These are phyloP conservation scores for Zalaria obscura DNA, from an alignment of 2,329 filamentous ascomycete species.

Conservation along the genomic window DNA sequence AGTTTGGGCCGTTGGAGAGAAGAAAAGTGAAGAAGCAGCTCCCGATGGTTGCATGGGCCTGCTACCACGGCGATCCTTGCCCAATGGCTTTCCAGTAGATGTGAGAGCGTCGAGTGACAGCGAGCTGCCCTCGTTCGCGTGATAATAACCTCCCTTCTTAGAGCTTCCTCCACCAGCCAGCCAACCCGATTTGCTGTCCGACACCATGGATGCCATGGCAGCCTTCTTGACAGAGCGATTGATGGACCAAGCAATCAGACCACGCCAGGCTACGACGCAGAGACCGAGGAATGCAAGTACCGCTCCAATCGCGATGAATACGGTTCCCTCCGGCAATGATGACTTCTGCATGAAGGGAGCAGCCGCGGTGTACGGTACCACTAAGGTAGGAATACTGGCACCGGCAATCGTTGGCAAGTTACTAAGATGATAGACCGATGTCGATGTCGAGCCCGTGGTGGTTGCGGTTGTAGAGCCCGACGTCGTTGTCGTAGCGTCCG, in stretches of 20 bases:
- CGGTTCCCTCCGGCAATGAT: constrained; percentile 73
- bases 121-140: constrained; percentile 37
- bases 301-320: constrained; percentile 90
- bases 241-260: constrained; percentile 74
- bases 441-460: background rate
- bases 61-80: constrained; percentile 1
- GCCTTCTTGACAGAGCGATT: constrained; percentile 83
- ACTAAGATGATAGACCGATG: constrained; percentile 13
- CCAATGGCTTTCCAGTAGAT: constrained; percentile 1
- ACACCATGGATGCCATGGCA: constrained; percentile 59
- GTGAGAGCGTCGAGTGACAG: constrained; percentile 13
- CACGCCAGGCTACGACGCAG: constrained; percentile 77
- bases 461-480: constrained; percentile 3
- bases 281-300: constrained; percentile 71
- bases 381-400: constrained; percentile 49
- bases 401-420: constrained; percentile 42
- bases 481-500: background rate
- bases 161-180: constrained; percentile 13
- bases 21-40: constrained; percentile 61
- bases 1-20: constrained; percentile 73
- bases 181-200: constrained; percentile 34
- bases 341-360: constrained; percentile 91
- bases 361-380: constrained; percentile 67
- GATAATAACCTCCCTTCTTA: constrained; percentile 48
- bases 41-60: background rate